phyloP scores from a whole-genome alignment of 768 basidiomycete species.

The Rubroboletus pulcherrimus region DNA sequence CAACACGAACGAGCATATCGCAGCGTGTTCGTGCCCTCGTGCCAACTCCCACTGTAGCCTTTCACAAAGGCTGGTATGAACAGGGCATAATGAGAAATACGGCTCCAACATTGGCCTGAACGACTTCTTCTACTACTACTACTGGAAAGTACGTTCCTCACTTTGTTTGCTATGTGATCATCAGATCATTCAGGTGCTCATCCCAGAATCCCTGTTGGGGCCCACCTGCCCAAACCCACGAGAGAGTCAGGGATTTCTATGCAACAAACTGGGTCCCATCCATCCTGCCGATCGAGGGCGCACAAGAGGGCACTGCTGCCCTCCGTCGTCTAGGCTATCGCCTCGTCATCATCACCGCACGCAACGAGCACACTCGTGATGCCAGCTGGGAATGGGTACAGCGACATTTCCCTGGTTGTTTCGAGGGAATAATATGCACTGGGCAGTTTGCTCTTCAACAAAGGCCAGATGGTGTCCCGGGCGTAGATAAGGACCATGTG shows the following conservation, averaged over 20 bases:
- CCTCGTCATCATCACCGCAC: constrained; percentile 74
- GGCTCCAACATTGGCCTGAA: constrained; percentile 51
- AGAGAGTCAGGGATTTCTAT: constrained; percentile 60
- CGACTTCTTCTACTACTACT: constrained; percentile 71
- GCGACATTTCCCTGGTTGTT: constrained; percentile 59
- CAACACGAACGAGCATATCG: constrained; percentile 55
- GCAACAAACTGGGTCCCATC: constrained; percentile 43
- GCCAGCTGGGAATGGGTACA: constrained; percentile 67
- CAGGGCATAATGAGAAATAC: constrained; percentile 66
- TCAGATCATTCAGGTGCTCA: background rate
- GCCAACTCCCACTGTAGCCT: background rate
- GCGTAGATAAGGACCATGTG: constrained; percentile 29
- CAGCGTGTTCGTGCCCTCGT: constrained; percentile 41
- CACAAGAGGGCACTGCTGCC: constrained; percentile 51
- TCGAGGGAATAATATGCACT: constrained; percentile 65
- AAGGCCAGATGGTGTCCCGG: constrained; percentile 9
- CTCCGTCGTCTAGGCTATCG: constrained; percentile 63
- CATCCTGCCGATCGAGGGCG: constrained; percentile 55
- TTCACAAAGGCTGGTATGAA: background rate
- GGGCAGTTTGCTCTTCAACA: constrained; percentile 64
- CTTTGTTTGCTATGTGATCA: background rate
- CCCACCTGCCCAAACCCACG: constrained; percentile 49
- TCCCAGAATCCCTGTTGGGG: constrained; percentile 58
- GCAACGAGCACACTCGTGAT: constrained; percentile 50
- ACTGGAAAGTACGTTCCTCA: constrained; percentile 56